Evolutionary conservation across 805 yeast genomes (phyloP), one percentile per base, ranked within the genome.

Genomic region (Zygoascus biomembranicola): DNA sequence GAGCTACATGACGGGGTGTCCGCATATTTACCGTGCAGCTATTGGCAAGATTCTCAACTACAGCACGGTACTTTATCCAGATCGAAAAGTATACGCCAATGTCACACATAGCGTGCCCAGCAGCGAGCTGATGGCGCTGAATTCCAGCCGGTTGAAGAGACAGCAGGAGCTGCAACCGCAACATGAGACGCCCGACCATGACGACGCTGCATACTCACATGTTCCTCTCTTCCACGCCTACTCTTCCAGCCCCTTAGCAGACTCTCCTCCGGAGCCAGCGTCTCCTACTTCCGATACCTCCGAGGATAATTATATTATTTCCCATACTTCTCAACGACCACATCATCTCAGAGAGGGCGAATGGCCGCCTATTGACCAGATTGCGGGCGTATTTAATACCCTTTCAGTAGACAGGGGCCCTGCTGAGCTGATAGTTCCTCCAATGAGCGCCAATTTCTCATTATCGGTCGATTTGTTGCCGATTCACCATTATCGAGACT

Each of bases 401-500:
- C 2, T 35, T 5, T 35, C 39, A 5, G 16, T 35, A n/a, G 39
- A 35, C 16, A 11, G 39, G 16, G 39, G 39, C 11, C 16, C 44
- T 14, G 4, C 26, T n/a, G 44, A 18, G 13, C 26, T 42, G 3
- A 51, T 53, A 1, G 53, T 52, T 3, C 59, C 62, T 5, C 62
- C 61, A 2, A 46, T 35, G 13, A 59, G 64, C 2, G 39, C 53
- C 10, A 61, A 63, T 47, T 59, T 54, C 47, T 49, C 60, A 2
- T 43, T 63, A 47, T 50, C 59, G 11, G 47, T 61, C 23, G 54
- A 56, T 18, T 52, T 61, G 16, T 52, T 63, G 10, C 66, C 65
- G 5, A 56, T 57, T 8, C 66, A 63, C 47, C 46, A 49, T 2
- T 42, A 8, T 18, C 44, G 20, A 11, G 20, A 42, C 16, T 63